Conservation (phyloP, 129 eudicot species). For the Solidago caesia region DNA sequence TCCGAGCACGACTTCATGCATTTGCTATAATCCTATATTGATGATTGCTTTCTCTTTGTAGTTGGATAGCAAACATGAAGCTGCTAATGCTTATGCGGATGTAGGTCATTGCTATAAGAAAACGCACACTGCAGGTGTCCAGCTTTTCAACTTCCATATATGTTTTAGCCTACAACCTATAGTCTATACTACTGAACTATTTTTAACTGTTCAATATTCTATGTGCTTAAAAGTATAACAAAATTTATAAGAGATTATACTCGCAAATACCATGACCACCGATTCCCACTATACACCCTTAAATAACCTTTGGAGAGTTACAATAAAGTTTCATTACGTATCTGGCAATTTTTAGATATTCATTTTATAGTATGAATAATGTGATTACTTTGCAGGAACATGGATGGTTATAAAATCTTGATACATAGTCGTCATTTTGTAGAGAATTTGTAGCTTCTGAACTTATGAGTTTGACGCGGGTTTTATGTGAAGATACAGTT, state of each 20-base stretch:
- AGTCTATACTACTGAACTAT: background rate
- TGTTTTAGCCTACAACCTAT: background rate
- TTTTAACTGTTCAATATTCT: too few relatives aligned
- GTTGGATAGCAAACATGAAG: slow-evolving; percentile 95
- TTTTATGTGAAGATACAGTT: background rate
- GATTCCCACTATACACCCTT: background rate
- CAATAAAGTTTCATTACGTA: slow-evolving; percentile 6
- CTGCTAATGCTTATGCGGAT: slow-evolving; percentile 79
- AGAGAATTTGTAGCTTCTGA: background rate
- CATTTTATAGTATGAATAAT: background rate
- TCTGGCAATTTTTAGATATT: background rate
- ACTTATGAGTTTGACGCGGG: background rate
- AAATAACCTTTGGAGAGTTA: slow-evolving; percentile 1
- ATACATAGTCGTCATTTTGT: background rate
- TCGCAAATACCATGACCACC: background rate
- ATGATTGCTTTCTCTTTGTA: slow-evolving; percentile 26
- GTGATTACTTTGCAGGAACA: background rate
- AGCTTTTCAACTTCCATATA: slow-evolving; percentile 13
- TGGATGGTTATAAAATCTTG: too few relatives aligned
- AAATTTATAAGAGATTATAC: background rate
- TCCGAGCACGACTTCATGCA: background rate
- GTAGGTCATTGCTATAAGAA: slow-evolving; percentile 86
- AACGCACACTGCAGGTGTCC: slow-evolving; percentile 54
- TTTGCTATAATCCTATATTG: slow-evolving; percentile 1
- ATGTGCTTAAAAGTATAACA: background rate